These are phyloP conservation scores for Phytophthora idaei DNA, from an alignment of 352 stramenopile species.

Conservation along the genomic window DNA sequence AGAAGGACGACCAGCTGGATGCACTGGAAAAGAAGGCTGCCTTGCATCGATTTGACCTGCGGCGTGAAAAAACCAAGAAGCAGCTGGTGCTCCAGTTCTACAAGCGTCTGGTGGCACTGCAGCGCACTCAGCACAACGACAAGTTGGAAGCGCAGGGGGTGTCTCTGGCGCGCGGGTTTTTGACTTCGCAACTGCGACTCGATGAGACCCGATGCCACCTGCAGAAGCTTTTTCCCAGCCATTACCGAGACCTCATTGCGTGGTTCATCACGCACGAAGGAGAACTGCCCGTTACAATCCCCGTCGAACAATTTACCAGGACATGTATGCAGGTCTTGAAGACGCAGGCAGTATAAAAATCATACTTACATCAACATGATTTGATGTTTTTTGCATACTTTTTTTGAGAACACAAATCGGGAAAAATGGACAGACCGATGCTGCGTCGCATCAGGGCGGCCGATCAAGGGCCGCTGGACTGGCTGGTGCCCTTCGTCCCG, in stretches of 20 bases:
- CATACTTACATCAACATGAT: slow-evolving; percentile 5
- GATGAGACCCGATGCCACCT: slow-evolving; percentile 56
- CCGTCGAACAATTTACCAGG: slow-evolving; percentile 39
- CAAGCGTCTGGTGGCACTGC: slow-evolving; percentile 58
- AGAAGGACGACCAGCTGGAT: slow-evolving; percentile 59
- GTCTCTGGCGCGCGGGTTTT: slow-evolving; percentile 48
- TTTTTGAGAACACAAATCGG: slow-evolving; percentile 1
- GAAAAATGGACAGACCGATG: slow-evolving; percentile 11
- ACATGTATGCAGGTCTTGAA: slow-evolving; percentile 50
- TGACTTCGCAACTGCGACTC: slow-evolving; percentile 51
- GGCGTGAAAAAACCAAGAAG: slow-evolving; percentile 69
- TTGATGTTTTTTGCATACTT: background rate
- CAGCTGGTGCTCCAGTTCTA: slow-evolving; percentile 52
- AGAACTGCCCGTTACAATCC: slow-evolving; percentile 37
- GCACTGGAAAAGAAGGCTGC: slow-evolving; percentile 49
- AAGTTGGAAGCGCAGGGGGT: slow-evolving; percentile 30
- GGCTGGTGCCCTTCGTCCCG: slow-evolving; percentile 84
- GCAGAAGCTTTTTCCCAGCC: slow-evolving; percentile 53
- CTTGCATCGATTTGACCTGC: slow-evolving; percentile 59
- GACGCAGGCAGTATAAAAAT: slow-evolving; percentile 32
- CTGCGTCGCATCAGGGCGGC: slow-evolving; percentile 16
- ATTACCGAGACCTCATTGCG: slow-evolving; percentile 64
- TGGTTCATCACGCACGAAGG: slow-evolving; percentile 48
- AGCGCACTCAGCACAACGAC: slow-evolving; percentile 52
- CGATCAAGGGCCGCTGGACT: slow-evolving; percentile 59